phyloP scores from a whole-genome alignment of 1,284 basidiomycete genomes.

The Salmacisia buchloeana region DNA sequence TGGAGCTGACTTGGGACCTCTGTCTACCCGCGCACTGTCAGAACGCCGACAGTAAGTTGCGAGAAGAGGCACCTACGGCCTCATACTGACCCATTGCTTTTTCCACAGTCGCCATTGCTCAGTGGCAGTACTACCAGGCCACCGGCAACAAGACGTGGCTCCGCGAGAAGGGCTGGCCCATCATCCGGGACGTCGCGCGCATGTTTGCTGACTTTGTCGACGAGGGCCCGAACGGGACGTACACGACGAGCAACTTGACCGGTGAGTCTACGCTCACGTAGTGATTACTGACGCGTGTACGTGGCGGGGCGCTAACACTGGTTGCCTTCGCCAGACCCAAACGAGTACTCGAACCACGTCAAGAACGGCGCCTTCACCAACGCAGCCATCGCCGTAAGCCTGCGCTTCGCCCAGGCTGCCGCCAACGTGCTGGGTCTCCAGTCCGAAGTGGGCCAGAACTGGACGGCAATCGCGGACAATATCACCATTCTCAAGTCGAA shows the following conservation, averaged over 20 bases:
- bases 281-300: neutral
- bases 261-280: slow-evolving; percentile 12
- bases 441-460: slow-evolving; percentile 18
- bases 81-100: neutral
- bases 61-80: neutral
- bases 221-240: slow-evolving; percentile 16
- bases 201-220: slow-evolving; percentile 36
- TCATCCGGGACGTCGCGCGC: slow-evolving; percentile 25
- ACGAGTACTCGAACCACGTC: slow-evolving; percentile 29
- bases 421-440: slow-evolving; percentile 19
- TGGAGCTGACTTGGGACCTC: neutral
- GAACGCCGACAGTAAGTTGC: slow-evolving; percentile 3
- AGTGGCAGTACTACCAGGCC: slow-evolving; percentile 29
- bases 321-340: slow-evolving; percentile 11
- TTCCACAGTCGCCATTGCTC: slow-evolving; percentile 15
- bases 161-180: slow-evolving; percentile 25
- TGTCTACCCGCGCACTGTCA: neutral
- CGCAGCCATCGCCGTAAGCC: slow-evolving; percentile 25
- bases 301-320: neutral
- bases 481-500: slow-evolving; percentile 16
- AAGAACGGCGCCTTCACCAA: slow-evolving; percentile 28
- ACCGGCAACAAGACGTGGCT: slow-evolving; percentile 36
- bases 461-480: slow-evolving; percentile 22
- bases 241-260: slow-evolving; percentile 25
- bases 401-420: slow-evolving; percentile 18